phyloP scores from a whole-genome alignment of 495 filamentous ascomycete species.

The Penicillium longicatenatum region DNA sequence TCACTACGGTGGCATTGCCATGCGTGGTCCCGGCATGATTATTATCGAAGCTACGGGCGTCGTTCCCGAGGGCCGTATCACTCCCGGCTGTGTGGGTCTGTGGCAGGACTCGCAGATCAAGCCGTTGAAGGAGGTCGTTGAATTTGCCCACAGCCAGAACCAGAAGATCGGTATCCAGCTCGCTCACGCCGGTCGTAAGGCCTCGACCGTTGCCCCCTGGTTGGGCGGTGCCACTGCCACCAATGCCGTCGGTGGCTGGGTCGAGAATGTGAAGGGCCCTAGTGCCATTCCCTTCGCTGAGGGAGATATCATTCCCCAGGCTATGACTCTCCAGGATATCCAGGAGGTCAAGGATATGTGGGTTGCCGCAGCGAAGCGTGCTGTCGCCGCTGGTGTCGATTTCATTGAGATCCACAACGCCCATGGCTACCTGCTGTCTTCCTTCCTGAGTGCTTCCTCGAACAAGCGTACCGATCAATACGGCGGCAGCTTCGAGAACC shows the following conservation, averaged over 20 bases:
- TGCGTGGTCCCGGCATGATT: slow-evolving; percentile 66
- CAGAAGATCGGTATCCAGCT: slow-evolving; percentile 76
- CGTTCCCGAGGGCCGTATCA: slow-evolving; percentile 72
- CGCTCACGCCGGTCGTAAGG: slow-evolving; percentile 76
- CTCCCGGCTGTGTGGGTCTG: slow-evolving; percentile 68
- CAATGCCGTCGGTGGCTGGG: slow-evolving; percentile 63
- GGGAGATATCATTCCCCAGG: slow-evolving; percentile 52
- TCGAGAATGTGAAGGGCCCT: slow-evolving; percentile 57
- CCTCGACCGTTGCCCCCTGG: slow-evolving; percentile 70
- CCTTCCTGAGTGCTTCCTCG: slow-evolving; percentile 64
- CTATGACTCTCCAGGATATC: slow-evolving; percentile 59
- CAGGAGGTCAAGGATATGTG: slow-evolving; percentile 58
- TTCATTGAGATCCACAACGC: slow-evolving; percentile 62
- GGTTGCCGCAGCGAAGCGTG: slow-evolving; percentile 55
- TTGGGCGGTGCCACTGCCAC: slow-evolving; percentile 49
- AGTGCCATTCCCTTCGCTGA: slow-evolving; percentile 56
- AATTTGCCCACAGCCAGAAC: slow-evolving; percentile 72
- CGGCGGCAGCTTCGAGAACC: slow-evolving; percentile 66
- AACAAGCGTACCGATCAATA: slow-evolving; percentile 68
- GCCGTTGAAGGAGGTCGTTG: slow-evolving; percentile 59
- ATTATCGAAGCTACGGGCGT: slow-evolving; percentile 78
- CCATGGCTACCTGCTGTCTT: slow-evolving; percentile 66
- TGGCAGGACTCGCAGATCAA: slow-evolving; percentile 76
- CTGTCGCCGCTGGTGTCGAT: slow-evolving; percentile 59
- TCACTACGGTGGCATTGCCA: slow-evolving; percentile 59